These are phyloP conservation scores for Colletotrichum nymphaeae DNA, from an alignment of 2,329 filamentous ascomycete genomes.

Conservation along the genomic window DNA sequence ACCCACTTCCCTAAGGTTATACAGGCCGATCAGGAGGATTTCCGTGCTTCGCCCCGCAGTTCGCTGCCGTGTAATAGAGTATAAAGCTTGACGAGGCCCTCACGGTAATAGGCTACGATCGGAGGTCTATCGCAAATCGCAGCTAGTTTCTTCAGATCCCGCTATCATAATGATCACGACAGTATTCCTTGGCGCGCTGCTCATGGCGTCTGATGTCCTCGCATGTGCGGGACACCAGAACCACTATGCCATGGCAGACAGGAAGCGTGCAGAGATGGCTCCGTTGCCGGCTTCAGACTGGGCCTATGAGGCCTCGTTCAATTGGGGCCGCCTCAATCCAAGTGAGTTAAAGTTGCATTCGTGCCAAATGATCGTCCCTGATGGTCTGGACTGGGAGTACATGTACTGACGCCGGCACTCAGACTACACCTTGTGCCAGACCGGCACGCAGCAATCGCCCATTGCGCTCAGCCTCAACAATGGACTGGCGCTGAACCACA, in stretches of 20 bases:
- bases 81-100: not conserved
- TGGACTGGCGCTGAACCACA: conserved; percentile 53
- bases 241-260: conserved; percentile 3
- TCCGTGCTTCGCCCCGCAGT: not conserved
- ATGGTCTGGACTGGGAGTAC: not conserved
- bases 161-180: not conserved
- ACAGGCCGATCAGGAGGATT: not conserved
- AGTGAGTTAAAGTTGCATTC: conserved; percentile 1
- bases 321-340: conserved; percentile 32
- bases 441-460: conserved; percentile 61
- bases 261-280: not conserved
- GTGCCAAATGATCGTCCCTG: not conserved
- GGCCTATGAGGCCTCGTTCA: conserved; percentile 34
- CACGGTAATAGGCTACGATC: not conserved
- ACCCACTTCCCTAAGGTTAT: not conserved
- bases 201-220: not conserved
- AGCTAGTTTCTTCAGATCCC: not conserved
- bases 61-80: not conserved
- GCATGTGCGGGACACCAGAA: conserved; percentile 29
- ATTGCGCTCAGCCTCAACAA: conserved; percentile 54
- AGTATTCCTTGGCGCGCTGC: not conserved
- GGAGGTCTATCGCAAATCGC: not conserved
- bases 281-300: conserved; percentile 23
- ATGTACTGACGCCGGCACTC: not conserved
- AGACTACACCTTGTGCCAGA: conserved; percentile 53